Conservation (phyloP, 2,329 filamentous ascomycete genomes). For the Biscogniauxia mediterranea region DNA sequence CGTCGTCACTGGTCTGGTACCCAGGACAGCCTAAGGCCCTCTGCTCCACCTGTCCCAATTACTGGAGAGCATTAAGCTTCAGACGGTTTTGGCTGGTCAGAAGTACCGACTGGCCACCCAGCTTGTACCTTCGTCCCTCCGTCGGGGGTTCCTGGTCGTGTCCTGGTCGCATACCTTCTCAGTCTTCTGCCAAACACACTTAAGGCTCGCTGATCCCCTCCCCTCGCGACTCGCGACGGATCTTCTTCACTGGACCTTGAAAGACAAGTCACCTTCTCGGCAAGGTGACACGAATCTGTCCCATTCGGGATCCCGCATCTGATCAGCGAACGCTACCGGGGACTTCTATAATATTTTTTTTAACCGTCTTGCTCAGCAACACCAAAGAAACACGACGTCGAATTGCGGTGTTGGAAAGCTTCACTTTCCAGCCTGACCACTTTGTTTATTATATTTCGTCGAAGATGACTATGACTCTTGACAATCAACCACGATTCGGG, state of each 20-base stretch:
- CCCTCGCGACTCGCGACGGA: constrained; percentile 37
- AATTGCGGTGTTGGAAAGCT: constrained; percentile 25
- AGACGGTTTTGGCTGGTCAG: constrained; percentile 37
- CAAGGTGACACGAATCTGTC: constrained; percentile 44
- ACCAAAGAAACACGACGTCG: constrained; percentile 13
- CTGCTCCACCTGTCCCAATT: constrained; percentile 43
- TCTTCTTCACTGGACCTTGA: constrained; percentile 36
- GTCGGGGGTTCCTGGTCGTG: constrained; percentile 22
- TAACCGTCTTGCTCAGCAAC: constrained; percentile 13
- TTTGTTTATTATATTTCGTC: constrained; percentile 23
- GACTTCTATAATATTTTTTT: constrained; percentile 19
- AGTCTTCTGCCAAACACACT: constrained; percentile 46
- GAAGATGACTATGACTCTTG: constrained; percentile 93
- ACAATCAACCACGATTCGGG: constrained; percentile 81
- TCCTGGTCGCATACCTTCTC: constrained; percentile 37
- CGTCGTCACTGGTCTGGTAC: constrained; percentile 46
- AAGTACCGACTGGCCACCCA: constrained; percentile 39
- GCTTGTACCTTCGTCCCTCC: constrained; percentile 35
- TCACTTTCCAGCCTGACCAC: constrained; percentile 23
- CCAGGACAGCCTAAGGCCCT: constrained; percentile 24
- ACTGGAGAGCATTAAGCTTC: constrained; percentile 44
- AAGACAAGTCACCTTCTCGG: constrained; percentile 33
- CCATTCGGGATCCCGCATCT: constrained; percentile 47
- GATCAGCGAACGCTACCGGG: constrained; percentile 46
- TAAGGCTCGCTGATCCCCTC: constrained; percentile 61